Base-by-base conservation (phyloP, 139 green algal species). In the Volvox africanus region DNA sequence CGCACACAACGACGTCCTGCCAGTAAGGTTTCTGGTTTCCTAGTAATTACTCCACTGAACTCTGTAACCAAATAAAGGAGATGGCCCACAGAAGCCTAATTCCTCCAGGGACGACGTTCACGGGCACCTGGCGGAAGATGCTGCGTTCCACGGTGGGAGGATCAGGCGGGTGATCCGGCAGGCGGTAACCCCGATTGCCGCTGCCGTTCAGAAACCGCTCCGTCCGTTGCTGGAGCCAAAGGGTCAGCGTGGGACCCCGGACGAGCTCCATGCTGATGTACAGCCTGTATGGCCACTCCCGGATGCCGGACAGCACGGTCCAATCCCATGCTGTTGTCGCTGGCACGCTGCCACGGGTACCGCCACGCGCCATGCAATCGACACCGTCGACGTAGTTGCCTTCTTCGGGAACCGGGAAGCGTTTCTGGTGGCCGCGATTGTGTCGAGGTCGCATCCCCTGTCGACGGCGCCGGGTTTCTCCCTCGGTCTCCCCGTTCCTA, bases 251-350 rank as follows among this genome's bases (percentile, higher is more conserved):
- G n/a, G 88, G 65, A 16, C 92, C 92, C 33, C 67, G 14, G n/a
- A 91, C 88, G 36, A 88, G 81, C 88, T 94, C 92, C 92, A 94
- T 94, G 84, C 82, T 83, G 84, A 94, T 94, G 92, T 94, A 94
- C 88, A 94, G 78, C 32, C 62, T n/a, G 88, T 94, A 94, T 32
- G 92, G 92, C 92, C 92, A 94, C 22, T 35, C 44, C 0, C n/a
- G 71, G 32, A 92, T 80, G 76, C 89, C 83, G 16, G 37, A 67
- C 62, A 89, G 82, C 26, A 33, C 33, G 18, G 81, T 82, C 1
- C 85, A 55, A 6, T 91, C 80, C 35, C n/a, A 30, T 11, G 26
- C 75, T 55, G 75, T 20, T 44, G 80, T 50, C 55, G 28, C 80
- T 12, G 65, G 65, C 21, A 55, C 11, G 80, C 80, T 24, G 76